Evolutionary conservation across 305 asterid species (phyloP).

Genomic region (Fraxinus velutina): DNA sequence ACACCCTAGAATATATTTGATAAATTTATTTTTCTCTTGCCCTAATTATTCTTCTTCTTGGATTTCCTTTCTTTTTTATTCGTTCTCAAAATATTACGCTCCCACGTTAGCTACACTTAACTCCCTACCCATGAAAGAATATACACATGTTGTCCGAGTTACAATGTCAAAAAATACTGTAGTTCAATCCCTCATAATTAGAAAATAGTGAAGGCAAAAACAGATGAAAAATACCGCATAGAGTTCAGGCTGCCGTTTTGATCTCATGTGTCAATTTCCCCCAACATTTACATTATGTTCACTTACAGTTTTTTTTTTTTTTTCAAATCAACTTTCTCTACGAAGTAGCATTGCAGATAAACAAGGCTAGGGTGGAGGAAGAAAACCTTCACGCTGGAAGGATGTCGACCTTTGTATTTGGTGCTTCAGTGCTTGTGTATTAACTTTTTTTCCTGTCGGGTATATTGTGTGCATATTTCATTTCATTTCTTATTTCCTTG

Average conservation of each 20-base stretch:
- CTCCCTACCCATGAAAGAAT: not conserved
- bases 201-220: not conserved
- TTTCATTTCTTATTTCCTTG: not conserved
- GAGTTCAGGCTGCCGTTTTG: not conserved
- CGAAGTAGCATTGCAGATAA: not conserved
- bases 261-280: not conserved
- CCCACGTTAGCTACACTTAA: not conserved
- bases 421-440: not conserved
- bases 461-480: not conserved
- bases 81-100: not conserved
- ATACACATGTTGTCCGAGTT: not conserved
- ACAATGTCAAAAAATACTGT: not conserved
- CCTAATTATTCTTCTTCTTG: not conserved
- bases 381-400: constrained; percentile 11
- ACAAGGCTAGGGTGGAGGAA: not conserved
- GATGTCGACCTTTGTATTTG: not conserved
- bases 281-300: not conserved
- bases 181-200: not conserved
- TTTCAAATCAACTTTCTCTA: not conserved
- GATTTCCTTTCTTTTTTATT: not conserved
- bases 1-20: not conserved
- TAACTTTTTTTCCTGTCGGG: not conserved
- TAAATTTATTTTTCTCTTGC: not conserved
- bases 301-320: not conserved
- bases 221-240: not conserved